These are phyloP conservation scores for Agaricus subrufescens DNA, from an alignment of 768 basidiomycete species.

Conservation along the genomic window DNA sequence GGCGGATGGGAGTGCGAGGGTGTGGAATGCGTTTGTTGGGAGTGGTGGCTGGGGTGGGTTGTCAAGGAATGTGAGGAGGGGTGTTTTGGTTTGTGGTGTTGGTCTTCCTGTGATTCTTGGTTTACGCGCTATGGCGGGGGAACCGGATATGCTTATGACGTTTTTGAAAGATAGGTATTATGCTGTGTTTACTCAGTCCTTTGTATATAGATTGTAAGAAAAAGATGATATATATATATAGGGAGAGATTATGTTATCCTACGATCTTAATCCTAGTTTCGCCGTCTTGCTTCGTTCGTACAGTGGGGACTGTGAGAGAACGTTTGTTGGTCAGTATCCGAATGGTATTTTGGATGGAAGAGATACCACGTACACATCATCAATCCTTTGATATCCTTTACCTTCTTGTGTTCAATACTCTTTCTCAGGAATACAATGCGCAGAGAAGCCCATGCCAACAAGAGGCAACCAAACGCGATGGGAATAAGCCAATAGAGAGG, in stretches of 20 bases:
- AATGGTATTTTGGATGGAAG: background rate
- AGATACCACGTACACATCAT: conserved; percentile 58
- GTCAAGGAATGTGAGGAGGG: conserved; percentile 17
- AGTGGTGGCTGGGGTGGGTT: conserved; percentile 16
- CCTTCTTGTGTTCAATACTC: conserved; percentile 47
- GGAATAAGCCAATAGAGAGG: conserved; percentile 71
- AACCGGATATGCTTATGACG: conserved; percentile 53
- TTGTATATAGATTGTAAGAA: background rate
- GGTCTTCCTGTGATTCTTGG: conserved; percentile 55
- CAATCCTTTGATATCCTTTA: conserved; percentile 62
- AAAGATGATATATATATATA: background rate
- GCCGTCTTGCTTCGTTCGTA: too few relatives aligned
- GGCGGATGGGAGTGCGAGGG: conserved; percentile 51
- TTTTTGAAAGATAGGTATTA: conserved; percentile 47
- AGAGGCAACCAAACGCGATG: conserved; percentile 49
- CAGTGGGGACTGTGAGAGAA: too few relatives aligned
- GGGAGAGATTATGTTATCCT: too few relatives aligned
- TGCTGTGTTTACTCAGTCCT: conserved; percentile 32
- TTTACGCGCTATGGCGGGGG: conserved; percentile 45
- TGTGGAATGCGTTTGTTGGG: conserved; percentile 48
- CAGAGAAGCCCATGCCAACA: conserved; percentile 54
- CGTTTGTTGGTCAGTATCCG: background rate
- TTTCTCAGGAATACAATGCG: conserved; percentile 55
- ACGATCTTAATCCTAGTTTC: too few relatives aligned
- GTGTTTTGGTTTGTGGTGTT: conserved; percentile 27